Percentiles rank a stretch among this genome's conserved stretches.
These are phyloP conservation scores for Aspergillus vadensis DNA, from an alignment of 2,329 filamentous ascomycete species.

Conservation along the genomic window DNA sequence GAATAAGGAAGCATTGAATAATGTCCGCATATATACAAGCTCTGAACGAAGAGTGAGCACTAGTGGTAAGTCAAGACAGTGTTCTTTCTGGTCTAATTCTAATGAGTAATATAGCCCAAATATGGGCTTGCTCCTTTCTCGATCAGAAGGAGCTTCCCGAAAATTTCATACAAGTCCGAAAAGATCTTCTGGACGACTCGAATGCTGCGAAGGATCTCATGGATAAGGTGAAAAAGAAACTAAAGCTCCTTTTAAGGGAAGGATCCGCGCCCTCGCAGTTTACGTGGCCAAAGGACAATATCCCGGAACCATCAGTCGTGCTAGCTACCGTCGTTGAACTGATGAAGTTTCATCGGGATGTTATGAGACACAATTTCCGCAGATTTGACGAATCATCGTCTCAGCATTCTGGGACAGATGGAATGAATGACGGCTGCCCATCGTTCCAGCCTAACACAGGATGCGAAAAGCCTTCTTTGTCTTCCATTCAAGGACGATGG, in stretches of 20 bases:
- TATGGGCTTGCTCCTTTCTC: slow-evolving; percentile 88
- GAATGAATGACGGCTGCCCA: slow-evolving; percentile 1
- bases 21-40: slow-evolving; percentile 93
- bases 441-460: slow-evolving; percentile 20
- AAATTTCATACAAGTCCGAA: slow-evolving; percentile 86
- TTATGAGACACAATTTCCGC: slow-evolving; percentile 92
- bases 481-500: slow-evolving; percentile 84
- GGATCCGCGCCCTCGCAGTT: slow-evolving; percentile 95
- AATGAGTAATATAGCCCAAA: slow-evolving; percentile 65
- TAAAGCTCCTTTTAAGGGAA: slow-evolving; percentile 87
- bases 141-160: slow-evolving; percentile 81
- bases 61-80: slow-evolving; percentile 55
- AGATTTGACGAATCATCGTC: slow-evolving; percentile 65
- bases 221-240: slow-evolving; percentile 99
- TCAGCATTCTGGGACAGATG: background rate
- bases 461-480: slow-evolving; percentile 56
- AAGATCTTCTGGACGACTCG: slow-evolving; percentile 93
- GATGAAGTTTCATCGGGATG: slow-evolving; percentile 94
- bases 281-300: slow-evolving; percentile 91
- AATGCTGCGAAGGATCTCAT: slow-evolving; percentile 99
- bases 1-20: slow-evolving; percentile 87
- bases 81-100: slow-evolving; percentile 12
- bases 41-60: slow-evolving; percentile 93
- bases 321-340: slow-evolving; percentile 88
- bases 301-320: slow-evolving; percentile 91